Evolutionary conservation across 768 basidiomycete species (phyloP).

Genomic region (Nidula microcarpa): DNA sequence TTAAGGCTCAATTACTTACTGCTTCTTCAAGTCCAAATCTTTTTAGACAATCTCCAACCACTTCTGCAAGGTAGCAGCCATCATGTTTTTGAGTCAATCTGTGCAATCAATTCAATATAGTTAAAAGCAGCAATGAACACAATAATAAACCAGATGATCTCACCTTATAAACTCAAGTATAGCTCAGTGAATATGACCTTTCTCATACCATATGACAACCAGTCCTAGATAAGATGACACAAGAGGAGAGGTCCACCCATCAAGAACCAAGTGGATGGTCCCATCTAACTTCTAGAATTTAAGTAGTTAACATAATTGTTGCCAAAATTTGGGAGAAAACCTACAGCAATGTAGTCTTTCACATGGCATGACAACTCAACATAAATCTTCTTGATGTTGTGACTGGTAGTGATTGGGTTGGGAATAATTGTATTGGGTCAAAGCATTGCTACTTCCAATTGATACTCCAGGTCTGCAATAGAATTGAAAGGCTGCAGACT

Average conservation of each 20-base stretch:
- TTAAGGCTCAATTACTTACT: conserved; percentile 10
- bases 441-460: conserved; percentile 22
- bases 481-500: conserved; percentile 18
- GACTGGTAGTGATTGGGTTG: conserved; percentile 16
- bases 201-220: conserved; percentile 21
- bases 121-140: background rate
- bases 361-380: conserved; percentile 10
- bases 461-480: conserved; percentile 22
- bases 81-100: conserved; percentile 22
- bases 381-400: conserved; percentile 16
- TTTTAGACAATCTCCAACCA: conserved; percentile 17
- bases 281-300: conserved; percentile 8
- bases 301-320: no score
- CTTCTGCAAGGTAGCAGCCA: conserved; percentile 23
- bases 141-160: background rate
- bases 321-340: conserved; percentile 1
- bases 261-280: conserved; percentile 23
- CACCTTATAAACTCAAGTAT: conserved; percentile 30
- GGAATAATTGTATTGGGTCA: conserved; percentile 21
- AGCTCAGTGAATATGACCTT: conserved; percentile 19
- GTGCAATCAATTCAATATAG: background rate
- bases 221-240: conserved; percentile 23
- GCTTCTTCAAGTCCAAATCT: conserved; percentile 18
- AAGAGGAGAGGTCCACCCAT: conserved; percentile 29
- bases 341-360: conserved; percentile 14